Evolutionary conservation across 2,329 filamentous ascomycete genomes (phyloP), one percentile per base, ranked within the genome.

Genomic region (Fusarium pseudoanthophilum): DNA sequence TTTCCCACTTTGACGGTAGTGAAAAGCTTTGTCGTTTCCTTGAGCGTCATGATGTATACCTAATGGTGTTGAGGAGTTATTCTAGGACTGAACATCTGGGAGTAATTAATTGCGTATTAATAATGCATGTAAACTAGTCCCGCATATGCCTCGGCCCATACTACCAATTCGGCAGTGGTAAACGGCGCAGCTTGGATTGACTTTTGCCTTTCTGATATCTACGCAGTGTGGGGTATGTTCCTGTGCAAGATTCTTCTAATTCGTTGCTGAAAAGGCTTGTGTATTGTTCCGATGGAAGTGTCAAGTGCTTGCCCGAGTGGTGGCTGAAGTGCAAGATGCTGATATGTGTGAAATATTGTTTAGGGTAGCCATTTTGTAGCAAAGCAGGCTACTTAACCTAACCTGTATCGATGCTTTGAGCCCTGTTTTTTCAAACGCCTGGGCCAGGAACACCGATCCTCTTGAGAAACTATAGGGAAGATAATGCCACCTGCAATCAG

Each of bases 1-100:
- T 77, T 73, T 60, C 86, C 85, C 9, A 86, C 71, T 67, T 81
- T 80, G 55, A 84, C 70, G 11, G 84, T 84, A 39, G 79, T 75
- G 76, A 87, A 87, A n/a, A 87, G 84, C 26, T 63, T 71, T 20
- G n/a, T 59, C n/a, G 59, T 40, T 32, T 60, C 58, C 16, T 61
- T 28, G 10, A 45, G 45, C 18, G 61, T 39, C 74, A 76, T 76
- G 24, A 28, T 55, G 45, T 37, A 24, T 30, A 30, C 20, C 15
- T 48, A 3, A 18, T 32, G 39, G 45, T 20, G 45, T 46, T 49
- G 21, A 34, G 28, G 48, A 24, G n/a, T 30, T 28, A 24, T 26
- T 40, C 14, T 65, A 36, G 21, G 32, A 37, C 10, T 40, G 30
- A 39, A n/a, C 30, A 53, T 52, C 30, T 36, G 15, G 42, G 56